These are phyloP conservation scores for Beauveria rudraprayagi DNA, from an alignment of 2,329 filamentous ascomycete genomes.

Conservation along the genomic window DNA sequence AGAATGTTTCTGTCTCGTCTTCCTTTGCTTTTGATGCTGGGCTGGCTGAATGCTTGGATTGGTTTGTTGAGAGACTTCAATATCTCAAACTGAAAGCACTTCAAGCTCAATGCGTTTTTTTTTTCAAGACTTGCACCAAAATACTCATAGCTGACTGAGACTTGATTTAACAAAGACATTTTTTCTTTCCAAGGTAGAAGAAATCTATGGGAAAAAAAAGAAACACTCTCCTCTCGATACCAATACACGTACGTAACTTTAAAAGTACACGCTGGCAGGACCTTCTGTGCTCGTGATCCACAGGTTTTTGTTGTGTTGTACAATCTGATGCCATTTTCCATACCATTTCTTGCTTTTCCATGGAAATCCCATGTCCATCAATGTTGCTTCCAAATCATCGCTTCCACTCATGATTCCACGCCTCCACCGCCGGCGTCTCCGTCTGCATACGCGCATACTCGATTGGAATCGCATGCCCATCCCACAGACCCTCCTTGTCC, in stretches of 20 bases:
- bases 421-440: constrained; percentile 66
- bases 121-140: too few relatives aligned
- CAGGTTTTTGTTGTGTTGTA: neutral
- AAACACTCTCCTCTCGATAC: neutral
- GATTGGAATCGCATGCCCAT: constrained; percentile 67
- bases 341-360: neutral
- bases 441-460: constrained; percentile 84
- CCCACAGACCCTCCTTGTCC: constrained; percentile 81
- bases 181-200: neutral
- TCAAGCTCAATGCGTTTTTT: too few relatives aligned
- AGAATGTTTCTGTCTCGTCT: neutral
- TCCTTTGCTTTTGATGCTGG: too few relatives aligned
- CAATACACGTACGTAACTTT: neutral
- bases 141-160: too few relatives aligned
- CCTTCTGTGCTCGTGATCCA: neutral
- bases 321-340: neutral
- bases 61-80: neutral
- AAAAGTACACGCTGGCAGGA: neutral
- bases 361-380: too few relatives aligned
- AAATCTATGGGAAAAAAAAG: neutral
- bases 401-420: constrained; percentile 96
- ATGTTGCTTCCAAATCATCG: constrained; percentile 30
- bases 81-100: too few relatives aligned
- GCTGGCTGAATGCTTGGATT: neutral
- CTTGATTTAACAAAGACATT: too few relatives aligned